These are phyloP conservation scores for Solioccasus polychromus DNA, from an alignment of 768 basidiomycete genomes.

Conservation along the genomic window DNA sequence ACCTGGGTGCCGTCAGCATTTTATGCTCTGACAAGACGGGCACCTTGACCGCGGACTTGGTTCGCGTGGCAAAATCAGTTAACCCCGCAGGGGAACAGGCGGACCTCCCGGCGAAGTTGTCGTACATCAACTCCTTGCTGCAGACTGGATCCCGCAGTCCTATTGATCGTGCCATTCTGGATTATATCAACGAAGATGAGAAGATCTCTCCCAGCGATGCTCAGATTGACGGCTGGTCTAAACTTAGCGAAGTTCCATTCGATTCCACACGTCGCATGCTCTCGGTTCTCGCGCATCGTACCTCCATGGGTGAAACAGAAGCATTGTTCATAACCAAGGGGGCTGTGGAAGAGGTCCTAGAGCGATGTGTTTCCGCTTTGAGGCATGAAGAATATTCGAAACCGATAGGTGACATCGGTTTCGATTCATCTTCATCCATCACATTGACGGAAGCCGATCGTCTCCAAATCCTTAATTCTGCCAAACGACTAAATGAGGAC, in stretches of 20 bases:
- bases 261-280: conserved; percentile 37
- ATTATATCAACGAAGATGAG: conserved; percentile 18
- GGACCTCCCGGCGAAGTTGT: conserved; percentile 25
- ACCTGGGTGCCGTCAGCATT: conserved; percentile 51
- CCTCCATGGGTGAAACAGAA: conserved; percentile 11
- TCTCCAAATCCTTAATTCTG: conserved; percentile 23
- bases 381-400: conserved; percentile 14
- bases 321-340: conserved; percentile 30
- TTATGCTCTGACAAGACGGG: conserved; percentile 68
- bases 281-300: conserved; percentile 32
- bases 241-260: conserved; percentile 35
- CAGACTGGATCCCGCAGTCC: conserved; percentile 37
- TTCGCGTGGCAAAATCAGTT: conserved; percentile 36
- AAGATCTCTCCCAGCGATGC: conserved; percentile 7
- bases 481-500: conserved; percentile 29
- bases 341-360: conserved; percentile 33
- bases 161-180: conserved; percentile 34
- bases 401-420: conserved; percentile 7
- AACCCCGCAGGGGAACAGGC: conserved; percentile 20
- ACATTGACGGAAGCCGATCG: conserved; percentile 20
- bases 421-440: conserved; percentile 18
- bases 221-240: conserved; percentile 23
- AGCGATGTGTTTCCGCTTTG: conserved; percentile 25
- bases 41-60: conserved; percentile 44
- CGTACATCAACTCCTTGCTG: conserved; percentile 31